phyloP scores from a whole-genome alignment of 345 rosid genomes.

The Populus alba region DNA sequence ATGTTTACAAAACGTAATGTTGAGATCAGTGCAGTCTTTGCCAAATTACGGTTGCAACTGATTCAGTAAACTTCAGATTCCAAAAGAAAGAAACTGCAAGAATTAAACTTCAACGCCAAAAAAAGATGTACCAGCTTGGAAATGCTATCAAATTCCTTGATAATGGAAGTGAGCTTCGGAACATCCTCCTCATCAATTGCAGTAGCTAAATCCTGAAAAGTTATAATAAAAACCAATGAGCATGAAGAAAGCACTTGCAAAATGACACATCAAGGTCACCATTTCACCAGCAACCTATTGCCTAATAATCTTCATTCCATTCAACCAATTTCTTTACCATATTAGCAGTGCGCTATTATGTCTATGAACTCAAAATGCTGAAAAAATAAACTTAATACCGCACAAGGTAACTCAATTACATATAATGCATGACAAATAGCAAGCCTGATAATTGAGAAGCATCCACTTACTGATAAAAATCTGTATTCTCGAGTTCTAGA shows the following conservation, averaged over 20 bases:
- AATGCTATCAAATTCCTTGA: conserved; percentile 30
- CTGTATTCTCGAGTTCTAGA: conserved; percentile 24
- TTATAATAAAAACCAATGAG: background rate
- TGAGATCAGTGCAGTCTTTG: background rate
- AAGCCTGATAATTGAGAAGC: background rate
- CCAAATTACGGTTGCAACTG: background rate
- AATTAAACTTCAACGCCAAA: background rate
- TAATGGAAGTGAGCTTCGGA: conserved; percentile 14
- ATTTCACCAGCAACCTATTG: background rate
- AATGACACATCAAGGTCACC: background rate
- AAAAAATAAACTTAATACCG: background rate
- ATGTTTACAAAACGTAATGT: background rate
- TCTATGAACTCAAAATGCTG: background rate
- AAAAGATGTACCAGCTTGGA: conserved; percentile 18
- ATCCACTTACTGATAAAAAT: conserved; percentile 17
- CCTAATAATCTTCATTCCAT: background rate
- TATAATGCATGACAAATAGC: background rate
- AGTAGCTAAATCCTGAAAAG: conserved; percentile 26
- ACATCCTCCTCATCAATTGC: conserved; percentile 31
- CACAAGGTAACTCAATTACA: background rate
- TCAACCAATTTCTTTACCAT: background rate
- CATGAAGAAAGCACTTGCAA: background rate
- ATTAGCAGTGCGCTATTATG: background rate
- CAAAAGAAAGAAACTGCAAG: background rate
- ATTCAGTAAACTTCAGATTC: background rate